phyloP scores from a whole-genome alignment of 2,329 filamentous ascomycete species.

The Chrysoporthe austroafricana region DNA sequence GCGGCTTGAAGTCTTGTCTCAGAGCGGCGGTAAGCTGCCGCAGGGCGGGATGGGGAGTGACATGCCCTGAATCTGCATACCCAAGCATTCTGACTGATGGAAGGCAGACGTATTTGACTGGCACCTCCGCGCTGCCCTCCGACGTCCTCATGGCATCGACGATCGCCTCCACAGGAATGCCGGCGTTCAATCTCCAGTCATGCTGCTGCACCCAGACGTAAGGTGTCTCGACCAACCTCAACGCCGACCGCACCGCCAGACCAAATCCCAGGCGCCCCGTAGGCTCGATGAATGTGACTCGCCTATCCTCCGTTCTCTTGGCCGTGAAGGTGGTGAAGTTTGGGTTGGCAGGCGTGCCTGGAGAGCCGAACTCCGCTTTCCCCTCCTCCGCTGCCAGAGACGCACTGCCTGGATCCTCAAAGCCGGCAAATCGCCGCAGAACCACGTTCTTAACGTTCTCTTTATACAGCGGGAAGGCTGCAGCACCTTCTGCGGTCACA shows the following conservation, averaged over 20 bases:
- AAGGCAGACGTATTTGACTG: constrained; percentile 58
- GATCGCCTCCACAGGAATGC: constrained; percentile 49
- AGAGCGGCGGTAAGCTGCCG: constrained; percentile 46
- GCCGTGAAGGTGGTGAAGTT: constrained; percentile 45
- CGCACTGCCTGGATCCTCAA: background rate
- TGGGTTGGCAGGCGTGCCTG: constrained; percentile 34
- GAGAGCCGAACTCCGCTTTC: constrained; percentile 54
- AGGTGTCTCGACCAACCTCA: constrained; percentile 50
- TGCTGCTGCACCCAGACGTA: constrained; percentile 64
- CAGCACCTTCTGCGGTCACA: constrained; percentile 51
- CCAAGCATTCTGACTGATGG: constrained; percentile 55
- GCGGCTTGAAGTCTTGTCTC: constrained; percentile 44
- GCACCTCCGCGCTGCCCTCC: constrained; percentile 34
- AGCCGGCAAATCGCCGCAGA: constrained; percentile 35
- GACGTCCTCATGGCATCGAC: constrained; percentile 50
- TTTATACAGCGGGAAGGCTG: constrained; percentile 50
- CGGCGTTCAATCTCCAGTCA: constrained; percentile 54
- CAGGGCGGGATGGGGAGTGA: constrained; percentile 47
- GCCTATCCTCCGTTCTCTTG: constrained; percentile 39
- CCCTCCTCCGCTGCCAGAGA: constrained; percentile 31
- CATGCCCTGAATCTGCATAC: constrained; percentile 54
- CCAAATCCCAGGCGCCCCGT: constrained; percentile 54
- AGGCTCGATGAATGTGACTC: constrained; percentile 55
- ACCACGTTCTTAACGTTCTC: constrained; percentile 50
- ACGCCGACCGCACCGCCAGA: constrained; percentile 55